These are phyloP conservation scores for Metschnikowia santaceciliae DNA, from an alignment of 805 yeast genomes.

Conservation along the genomic window DNA sequence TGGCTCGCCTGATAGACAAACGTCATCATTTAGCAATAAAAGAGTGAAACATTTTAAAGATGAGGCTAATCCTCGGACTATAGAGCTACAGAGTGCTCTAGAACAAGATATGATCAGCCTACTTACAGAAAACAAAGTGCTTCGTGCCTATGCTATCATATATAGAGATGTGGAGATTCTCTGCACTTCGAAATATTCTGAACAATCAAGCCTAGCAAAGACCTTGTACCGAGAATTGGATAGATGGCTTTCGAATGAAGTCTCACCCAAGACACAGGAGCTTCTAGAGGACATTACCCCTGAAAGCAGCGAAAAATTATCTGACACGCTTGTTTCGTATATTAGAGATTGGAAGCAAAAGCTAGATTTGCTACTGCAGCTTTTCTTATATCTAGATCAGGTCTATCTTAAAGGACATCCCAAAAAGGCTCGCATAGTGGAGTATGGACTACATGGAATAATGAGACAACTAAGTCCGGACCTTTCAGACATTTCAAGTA, in stretches of 20 bases:
- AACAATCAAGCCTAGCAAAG: conserved; percentile 28
- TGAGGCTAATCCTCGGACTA: conserved; percentile 1
- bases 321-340: conserved; percentile 12
- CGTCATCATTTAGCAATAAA: conserved; percentile 3
- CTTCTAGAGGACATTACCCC: conserved; percentile 1
- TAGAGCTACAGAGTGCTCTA: conserved; percentile 1
- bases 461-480: neutral
- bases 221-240: conserved; percentile 20
- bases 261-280: conserved; percentile 10
- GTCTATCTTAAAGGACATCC: conserved; percentile 33
- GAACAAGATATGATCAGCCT: neutral
- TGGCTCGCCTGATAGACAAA: conserved; percentile 7
- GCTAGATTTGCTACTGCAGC: conserved; percentile 22
- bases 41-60: conserved; percentile 7
- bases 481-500: neutral
- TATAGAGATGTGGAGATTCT: conserved; percentile 29
- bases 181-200: conserved; percentile 29
- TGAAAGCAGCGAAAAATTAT: neutral
- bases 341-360: conserved; percentile 24
- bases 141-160: conserved; percentile 8
- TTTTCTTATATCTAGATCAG: conserved; percentile 35
- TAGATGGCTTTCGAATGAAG: conserved; percentile 9
- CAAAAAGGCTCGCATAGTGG: conserved; percentile 22
- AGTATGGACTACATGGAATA: conserved; percentile 20
- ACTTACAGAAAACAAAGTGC: neutral